Evolutionary conservation across 129 eudicot species (phyloP).

Genomic region (Lactuca saligna): DNA sequence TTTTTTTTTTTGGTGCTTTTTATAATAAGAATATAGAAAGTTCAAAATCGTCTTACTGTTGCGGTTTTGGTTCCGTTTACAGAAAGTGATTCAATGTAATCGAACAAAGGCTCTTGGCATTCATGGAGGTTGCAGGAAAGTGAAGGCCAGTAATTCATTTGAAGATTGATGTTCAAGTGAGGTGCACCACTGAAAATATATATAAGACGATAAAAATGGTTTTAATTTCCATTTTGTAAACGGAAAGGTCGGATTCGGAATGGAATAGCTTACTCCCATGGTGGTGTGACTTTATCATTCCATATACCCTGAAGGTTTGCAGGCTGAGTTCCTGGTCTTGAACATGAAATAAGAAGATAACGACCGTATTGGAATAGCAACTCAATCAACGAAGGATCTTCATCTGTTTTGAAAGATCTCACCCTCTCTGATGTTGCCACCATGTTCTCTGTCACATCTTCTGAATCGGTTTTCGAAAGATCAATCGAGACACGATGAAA

Average conservation of each 20-base stretch:
- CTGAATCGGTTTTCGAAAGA: conserved; percentile 41
- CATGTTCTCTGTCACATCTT: neutral
- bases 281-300: conserved; percentile 54
- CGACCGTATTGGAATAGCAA: conserved; percentile 73
- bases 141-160: conserved; percentile 75
- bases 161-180: conserved; percentile 77
- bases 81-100: conserved; percentile 46
- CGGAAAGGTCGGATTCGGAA: neutral
- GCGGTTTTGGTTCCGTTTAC: conserved; percentile 63
- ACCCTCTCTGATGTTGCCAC: conserved; percentile 59
- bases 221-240: neutral
- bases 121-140: conserved; percentile 72
- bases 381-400: conserved; percentile 70
- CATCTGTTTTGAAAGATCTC: conserved; percentile 48
- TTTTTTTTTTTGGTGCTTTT: neutral
- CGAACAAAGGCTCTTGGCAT: conserved; percentile 68
- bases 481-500: conserved; percentile 62
- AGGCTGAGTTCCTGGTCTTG: conserved; percentile 66
- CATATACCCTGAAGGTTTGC: conserved; percentile 77
- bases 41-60: conserved; percentile 19
- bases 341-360: conserved; percentile 64
- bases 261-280: conserved; percentile 68
- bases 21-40: neutral
- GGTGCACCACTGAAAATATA: conserved; percentile 51
- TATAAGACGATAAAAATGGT: neutral